phyloP scores from a whole-genome alignment of 345 rosid species.

The Gossypium longicalyx region DNA sequence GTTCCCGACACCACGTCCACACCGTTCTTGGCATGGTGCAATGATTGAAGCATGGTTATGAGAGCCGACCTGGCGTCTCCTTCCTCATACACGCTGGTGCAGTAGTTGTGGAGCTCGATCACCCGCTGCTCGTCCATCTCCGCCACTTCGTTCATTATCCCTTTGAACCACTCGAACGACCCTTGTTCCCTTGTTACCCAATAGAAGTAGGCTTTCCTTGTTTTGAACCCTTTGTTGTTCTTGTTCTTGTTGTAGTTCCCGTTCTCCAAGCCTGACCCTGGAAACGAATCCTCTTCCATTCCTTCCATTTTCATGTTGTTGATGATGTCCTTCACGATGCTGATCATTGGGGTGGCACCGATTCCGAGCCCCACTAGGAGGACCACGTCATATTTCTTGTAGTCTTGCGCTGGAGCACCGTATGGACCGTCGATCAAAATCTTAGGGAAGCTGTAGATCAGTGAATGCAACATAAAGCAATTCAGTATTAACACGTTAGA shows the following conservation, averaged over 20 bases:
- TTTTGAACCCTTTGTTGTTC: constrained; percentile 40
- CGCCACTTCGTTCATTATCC: constrained; percentile 85
- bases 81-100: constrained; percentile 91
- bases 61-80: constrained; percentile 90
- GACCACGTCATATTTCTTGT: constrained; percentile 80
- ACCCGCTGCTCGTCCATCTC: constrained; percentile 65
- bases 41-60: constrained; percentile 78
- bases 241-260: constrained; percentile 18
- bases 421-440: constrained; percentile 80
- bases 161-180: constrained; percentile 94
- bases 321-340: constrained; percentile 85
- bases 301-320: constrained; percentile 54
- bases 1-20: constrained; percentile 87
- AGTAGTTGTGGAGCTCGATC: constrained; percentile 81
- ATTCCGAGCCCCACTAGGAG: constrained; percentile 86
- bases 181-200: constrained; percentile 96
- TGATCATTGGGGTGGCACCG: constrained; percentile 93
- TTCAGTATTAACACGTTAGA: neutral
- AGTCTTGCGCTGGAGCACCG: constrained; percentile 95
- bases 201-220: constrained; percentile 77
- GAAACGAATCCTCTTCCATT: constrained; percentile 15
- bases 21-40: constrained; percentile 82
- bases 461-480: neutral
- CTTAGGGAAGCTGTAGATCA: constrained; percentile 51
- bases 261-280: constrained; percentile 14